Conservation (phyloP, 2,329 filamentous ascomycete genomes). For the Scedosporium boydii region DNA sequence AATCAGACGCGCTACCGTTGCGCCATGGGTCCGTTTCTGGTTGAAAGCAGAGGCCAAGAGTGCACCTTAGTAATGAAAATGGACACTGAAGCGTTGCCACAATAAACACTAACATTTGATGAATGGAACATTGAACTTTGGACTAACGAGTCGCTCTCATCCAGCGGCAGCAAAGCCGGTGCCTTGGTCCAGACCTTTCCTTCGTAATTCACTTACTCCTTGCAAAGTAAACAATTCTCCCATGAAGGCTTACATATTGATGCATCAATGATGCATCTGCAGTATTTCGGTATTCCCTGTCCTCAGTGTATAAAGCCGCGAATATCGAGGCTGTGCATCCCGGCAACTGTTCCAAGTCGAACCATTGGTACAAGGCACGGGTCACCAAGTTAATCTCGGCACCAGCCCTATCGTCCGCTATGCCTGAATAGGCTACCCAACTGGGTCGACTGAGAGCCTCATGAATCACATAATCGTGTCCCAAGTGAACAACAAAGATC, state of each 20-base stretch:
- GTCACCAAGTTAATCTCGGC: not conserved
- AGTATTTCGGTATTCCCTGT: not conserved
- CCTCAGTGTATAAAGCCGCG: not conserved
- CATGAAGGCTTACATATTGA: not conserved
- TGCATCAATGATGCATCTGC: not conserved
- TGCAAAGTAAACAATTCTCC: not conserved
- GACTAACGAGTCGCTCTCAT: too few species aligned
- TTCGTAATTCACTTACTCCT: not conserved
- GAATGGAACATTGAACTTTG: too few species aligned
- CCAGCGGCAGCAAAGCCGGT: not conserved
- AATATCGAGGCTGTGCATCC: not conserved
- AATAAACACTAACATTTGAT: too few species aligned
- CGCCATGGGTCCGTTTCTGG: not conserved
- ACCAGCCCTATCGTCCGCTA: not conserved
- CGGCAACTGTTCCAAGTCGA: not conserved
- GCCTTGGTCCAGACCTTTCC: not conserved
- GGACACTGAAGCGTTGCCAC: too few species aligned
- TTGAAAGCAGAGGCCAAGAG: too few species aligned
- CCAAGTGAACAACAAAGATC: too few species aligned
- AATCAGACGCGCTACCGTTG: constrained; percentile 6
- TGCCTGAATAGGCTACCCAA: too few species aligned
- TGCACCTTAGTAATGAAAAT: too few species aligned
- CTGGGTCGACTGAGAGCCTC: too few species aligned
- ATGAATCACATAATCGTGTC: too few species aligned
- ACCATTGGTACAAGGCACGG: not conserved